phyloP scores from a whole-genome alignment of 1,284 basidiomycete genomes.

The Lignosus rhinocerotis region DNA sequence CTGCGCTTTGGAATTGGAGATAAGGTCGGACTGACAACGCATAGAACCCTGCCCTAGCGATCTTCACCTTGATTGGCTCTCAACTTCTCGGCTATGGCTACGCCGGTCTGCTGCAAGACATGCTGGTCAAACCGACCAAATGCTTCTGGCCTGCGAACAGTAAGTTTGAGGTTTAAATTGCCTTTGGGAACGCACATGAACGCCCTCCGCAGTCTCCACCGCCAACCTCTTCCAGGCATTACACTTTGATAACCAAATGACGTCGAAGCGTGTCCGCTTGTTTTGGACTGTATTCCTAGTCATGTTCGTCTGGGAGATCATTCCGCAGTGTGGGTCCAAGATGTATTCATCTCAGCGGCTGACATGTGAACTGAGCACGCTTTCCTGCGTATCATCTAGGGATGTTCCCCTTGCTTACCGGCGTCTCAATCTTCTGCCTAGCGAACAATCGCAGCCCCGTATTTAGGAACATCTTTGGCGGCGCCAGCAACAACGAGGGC shows the following conservation, averaged over 20 bases:
- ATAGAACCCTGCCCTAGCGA: slow-evolving; percentile 33
- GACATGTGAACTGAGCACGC: not conserved
- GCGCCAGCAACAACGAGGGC: slow-evolving; percentile 63
- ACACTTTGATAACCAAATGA: slow-evolving; percentile 36
- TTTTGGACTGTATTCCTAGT: slow-evolving; percentile 34
- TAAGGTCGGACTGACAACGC: not conserved
- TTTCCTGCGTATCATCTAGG: slow-evolving; percentile 12
- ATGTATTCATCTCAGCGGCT: not conserved
- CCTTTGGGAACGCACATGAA: too few relatives aligned
- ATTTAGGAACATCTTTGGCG: slow-evolving; percentile 60
- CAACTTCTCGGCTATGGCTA: slow-evolving; percentile 36
- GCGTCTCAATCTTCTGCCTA: slow-evolving; percentile 58
- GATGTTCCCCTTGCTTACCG: slow-evolving; percentile 43
- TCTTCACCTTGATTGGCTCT: slow-evolving; percentile 35
- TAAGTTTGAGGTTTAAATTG: slow-evolving; percentile 6
- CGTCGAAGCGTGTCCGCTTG: slow-evolving; percentile 34
- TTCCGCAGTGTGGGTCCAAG: slow-evolving; percentile 50
- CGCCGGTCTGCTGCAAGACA: slow-evolving; percentile 33
- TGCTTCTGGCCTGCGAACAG: slow-evolving; percentile 35
- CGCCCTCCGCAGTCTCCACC: slow-evolving; percentile 23
- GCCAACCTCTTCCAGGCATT: slow-evolving; percentile 36
- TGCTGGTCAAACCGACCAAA: slow-evolving; percentile 35
- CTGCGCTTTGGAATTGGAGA: not conserved
- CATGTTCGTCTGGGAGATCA: slow-evolving; percentile 38
- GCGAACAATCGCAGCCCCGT: slow-evolving; percentile 48